Conservation (phyloP, 148 eudicot genomes). For the Chenopodium album region DNA sequence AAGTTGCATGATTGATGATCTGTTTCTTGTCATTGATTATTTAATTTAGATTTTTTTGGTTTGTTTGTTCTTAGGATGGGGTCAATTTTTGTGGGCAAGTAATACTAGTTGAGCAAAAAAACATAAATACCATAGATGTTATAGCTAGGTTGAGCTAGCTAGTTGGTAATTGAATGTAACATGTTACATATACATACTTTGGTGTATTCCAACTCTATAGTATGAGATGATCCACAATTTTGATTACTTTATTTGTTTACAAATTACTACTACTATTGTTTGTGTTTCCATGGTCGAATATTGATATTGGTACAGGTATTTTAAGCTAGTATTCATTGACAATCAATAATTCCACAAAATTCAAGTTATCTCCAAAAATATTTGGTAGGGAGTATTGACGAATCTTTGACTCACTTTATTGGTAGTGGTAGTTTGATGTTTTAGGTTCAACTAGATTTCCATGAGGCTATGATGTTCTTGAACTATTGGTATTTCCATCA, state of each 20-base stretch:
- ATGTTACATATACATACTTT: background rate
- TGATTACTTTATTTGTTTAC: background rate
- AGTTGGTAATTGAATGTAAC: background rate
- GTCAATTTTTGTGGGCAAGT: conserved; percentile 6
- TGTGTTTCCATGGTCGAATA: no score
- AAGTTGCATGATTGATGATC: background rate
- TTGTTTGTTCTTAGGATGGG: background rate
- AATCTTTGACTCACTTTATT: no score
- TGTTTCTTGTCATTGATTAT: conserved; percentile 7
- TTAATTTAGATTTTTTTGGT: background rate
- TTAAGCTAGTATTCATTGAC: no score
- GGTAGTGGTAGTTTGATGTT: no score
- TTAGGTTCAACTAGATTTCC: no score
- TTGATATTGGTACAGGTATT: no score
- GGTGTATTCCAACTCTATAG: background rate
- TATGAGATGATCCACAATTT: background rate
- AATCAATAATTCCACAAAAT: no score
- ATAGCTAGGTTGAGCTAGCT: background rate
- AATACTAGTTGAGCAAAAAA: background rate
- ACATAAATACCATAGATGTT: background rate
- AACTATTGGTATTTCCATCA: no score
- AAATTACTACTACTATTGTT: no score
- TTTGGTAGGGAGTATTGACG: no score
- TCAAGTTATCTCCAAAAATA: no score
- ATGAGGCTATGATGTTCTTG: no score